Evolutionary conservation across 805 yeast species (phyloP), one percentile per base, ranked within the genome.

Genomic region (Kodamaea neixiangensis): DNA sequence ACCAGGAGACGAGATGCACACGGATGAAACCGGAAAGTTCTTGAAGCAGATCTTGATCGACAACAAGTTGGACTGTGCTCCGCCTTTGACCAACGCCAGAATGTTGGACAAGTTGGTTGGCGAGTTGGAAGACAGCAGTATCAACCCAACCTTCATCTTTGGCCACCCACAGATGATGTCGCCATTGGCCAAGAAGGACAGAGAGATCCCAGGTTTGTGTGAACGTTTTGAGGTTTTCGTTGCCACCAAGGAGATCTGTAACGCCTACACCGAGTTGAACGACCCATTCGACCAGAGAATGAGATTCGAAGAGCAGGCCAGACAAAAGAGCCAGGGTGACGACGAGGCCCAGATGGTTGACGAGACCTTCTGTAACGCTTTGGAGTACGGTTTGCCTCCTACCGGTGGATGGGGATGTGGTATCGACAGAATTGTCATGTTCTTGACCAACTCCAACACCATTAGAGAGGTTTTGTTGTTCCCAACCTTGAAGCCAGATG

Each of bases 351-450:
- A 93, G 79, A 68, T 91, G 72, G 81, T 94, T 58, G 99, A 93
- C 72, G 99, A 93, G 78, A 87, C 89, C 58, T 93, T 93, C 92
- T 87, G 96, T 80, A 89, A 92, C 64, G 97, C 99, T 60, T 82
- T 93, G 66, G 99, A 93, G 78, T 93, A 90, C 73, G 99, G 98
- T 75, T 82, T 93, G 66, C 99, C 99, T 54, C 99, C 99, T 65
- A 94, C 98, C 62, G 98, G 96, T 72, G 99, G 99, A 62, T 93
- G 98, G 98, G 99, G 99, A 63, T 87, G 96, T 77, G 99, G 99
- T 82, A 92, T 93, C 61, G 99, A 93, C 76, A 87, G 99, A 80
- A 71, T 93, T 67, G 91, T 97, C 67, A 93, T 93, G 99, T 94
- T 94, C 80, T 83, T 94, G 77, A 94, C 98, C 55, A 85, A 94